A percentile compares a stretch with the other conserved stretches of the same genome.
These are phyloP conservation scores for Paradendryphiella salina DNA, from an alignment of 2,329 filamentous ascomycete genomes.

Conservation along the genomic window DNA sequence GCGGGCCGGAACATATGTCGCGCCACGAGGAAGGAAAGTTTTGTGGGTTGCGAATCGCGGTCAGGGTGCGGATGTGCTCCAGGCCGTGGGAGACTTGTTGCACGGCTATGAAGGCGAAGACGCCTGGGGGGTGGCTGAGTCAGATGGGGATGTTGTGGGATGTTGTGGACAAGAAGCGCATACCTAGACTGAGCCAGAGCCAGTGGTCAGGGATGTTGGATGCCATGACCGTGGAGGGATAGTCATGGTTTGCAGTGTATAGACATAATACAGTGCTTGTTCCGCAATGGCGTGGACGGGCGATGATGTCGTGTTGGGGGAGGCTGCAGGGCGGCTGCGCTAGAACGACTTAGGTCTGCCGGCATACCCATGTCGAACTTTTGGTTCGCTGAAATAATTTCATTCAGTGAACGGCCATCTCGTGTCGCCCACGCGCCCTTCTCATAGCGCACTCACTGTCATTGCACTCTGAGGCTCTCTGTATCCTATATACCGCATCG, in stretches of 20 bases:
- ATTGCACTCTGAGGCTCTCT: background rate
- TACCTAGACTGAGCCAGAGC: conserved; percentile 54
- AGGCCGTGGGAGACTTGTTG: conserved; percentile 63
- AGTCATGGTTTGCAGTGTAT: conserved; percentile 17
- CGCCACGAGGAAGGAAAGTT: conserved; percentile 55
- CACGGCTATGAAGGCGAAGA: conserved; percentile 63
- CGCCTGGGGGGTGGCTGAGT: conserved; percentile 41
- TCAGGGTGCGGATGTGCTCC: conserved; percentile 63
- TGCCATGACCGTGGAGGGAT: conserved; percentile 34
- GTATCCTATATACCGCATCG: background rate
- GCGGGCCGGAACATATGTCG: conserved; percentile 56
- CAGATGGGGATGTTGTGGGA: conserved; percentile 42
- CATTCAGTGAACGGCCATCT: conserved; percentile 9
- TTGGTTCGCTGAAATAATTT: conserved; percentile 26
- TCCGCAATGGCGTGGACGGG: conserved; percentile 1
- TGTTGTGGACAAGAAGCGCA: conserved; percentile 46
- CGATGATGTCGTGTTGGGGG: conserved; percentile 25
- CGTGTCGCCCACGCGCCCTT: conserved; percentile 4
- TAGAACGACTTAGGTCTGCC: conserved; percentile 6
- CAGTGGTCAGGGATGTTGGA: conserved; percentile 50
- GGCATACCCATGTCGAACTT: conserved; percentile 23
- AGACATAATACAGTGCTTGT: conserved; percentile 5
- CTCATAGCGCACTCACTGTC: background rate
- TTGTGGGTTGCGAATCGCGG: conserved; percentile 65
- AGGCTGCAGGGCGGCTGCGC: conserved; percentile 6